Evolutionary conservation across 1,284 basidiomycete species (phyloP), one percentile per base, ranked within the genome.

Genomic region (Pterulicium gracile): DNA sequence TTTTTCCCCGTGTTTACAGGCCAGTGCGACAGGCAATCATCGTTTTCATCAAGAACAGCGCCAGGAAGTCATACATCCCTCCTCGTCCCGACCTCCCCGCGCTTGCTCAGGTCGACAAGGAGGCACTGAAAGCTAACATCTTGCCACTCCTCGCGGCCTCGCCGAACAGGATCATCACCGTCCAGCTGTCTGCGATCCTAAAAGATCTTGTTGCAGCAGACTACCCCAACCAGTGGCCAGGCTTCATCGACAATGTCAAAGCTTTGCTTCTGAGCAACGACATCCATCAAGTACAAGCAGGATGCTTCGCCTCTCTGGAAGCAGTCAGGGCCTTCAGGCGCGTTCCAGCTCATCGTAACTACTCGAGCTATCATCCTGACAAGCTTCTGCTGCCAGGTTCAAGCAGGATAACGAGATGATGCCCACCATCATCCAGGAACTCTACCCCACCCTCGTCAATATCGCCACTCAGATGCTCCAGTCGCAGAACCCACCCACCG

Each of bases 1-100:
- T 45, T 42, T 35, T 47, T 27, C 47, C 15, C 43, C 20, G 24
- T 44, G 42, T 50, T 45, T 17, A 20, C 58, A 89, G 85, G 47
- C 71, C 83, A 19, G 85, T 79, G 44, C 83, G 85, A 43, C 86
- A 88, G 57, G 81, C 88, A 0, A 81, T 82, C 50, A 73, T 81
- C 12, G 84, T 92, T 18, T 92, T 82, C 72, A 70, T 92, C 55
- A 92, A 92, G 66, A 92, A 92, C 62, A 81, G 88, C 57, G 79
- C 88, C 45, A 41, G 19, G 39, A 41, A 41, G 39, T 41, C n/a
- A 7, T 41, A 73, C 75, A 14, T 88, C 86, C 57, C 61, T 68
- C 48, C 56, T 77, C 52, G 77, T 78, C 46, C 51, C 64, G 7
- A 51, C 64, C 13, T 56, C 56, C 21, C 78, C 0, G 82, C 86